A percentile compares a stretch with the other conserved stretches of the same genome.
Conservation (phyloP, 306 rosid species). For the Notholithocarpus densiflorus region DNA sequence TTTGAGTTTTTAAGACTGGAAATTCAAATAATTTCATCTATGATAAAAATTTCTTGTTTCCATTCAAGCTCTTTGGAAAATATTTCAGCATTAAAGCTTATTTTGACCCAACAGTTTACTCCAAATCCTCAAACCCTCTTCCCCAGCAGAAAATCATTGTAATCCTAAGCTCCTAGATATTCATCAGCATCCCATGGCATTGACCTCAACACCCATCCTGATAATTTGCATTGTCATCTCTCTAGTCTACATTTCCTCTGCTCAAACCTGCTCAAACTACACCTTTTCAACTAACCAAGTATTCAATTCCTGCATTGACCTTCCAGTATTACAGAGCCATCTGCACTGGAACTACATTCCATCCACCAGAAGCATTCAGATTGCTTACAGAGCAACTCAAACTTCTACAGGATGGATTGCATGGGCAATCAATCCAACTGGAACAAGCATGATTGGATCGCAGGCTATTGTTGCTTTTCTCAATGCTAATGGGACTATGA, state of each 20-base stretch:
- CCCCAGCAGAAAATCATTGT: background rate
- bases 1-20: no score
- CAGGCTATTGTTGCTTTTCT: background rate
- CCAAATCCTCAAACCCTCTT: background rate
- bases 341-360: conserved; percentile 25
- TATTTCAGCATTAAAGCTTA: background rate
- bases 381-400: conserved; percentile 16
- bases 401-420: conserved; percentile 1
- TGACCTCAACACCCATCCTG: background rate
- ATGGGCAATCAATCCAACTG: background rate
- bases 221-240: background rate
- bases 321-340: conserved; percentile 13
- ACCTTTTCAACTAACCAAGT: background rate
- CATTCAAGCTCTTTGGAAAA: background rate
- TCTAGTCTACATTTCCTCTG: background rate
- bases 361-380: conserved; percentile 20
- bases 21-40: no score
- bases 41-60: background rate
- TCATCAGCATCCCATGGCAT: conserved; percentile 3
- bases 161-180: background rate
- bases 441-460: background rate
- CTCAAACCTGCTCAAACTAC: conserved; percentile 11
- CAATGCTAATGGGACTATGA: conserved; percentile 2
- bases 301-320: conserved; percentile 20
- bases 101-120: background rate